Conservation (phyloP, 345 rosid genomes). For the Eutrema yunnanense region DNA sequence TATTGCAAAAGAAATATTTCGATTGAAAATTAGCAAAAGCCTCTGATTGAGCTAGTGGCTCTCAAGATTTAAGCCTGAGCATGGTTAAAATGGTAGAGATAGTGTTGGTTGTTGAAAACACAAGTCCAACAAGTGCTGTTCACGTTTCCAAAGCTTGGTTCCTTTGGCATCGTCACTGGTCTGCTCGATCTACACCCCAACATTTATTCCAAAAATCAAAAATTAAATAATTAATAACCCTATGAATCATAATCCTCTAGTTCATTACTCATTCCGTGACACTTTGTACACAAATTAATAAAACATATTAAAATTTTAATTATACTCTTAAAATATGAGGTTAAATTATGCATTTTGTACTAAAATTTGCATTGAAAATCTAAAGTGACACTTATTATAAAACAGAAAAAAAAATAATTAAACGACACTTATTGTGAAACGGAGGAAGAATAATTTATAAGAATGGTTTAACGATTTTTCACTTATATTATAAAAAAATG, state of each 20-base stretch:
- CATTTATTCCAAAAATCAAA: neutral
- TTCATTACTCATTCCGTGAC: too few species aligned
- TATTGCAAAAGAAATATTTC: neutral
- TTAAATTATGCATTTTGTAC: too few species aligned
- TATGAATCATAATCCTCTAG: neutral
- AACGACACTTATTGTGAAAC: too few species aligned
- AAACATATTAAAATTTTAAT: too few species aligned
- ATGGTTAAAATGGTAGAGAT: constrained; percentile 39
- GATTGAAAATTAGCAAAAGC: neutral
- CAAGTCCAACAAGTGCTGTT: constrained; percentile 60
- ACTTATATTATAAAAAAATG: too few species aligned
- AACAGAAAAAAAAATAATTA: too few species aligned
- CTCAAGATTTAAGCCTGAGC: constrained; percentile 34
- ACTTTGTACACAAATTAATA: too few species aligned
- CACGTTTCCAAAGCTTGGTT: constrained; percentile 51
- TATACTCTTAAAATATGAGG: too few species aligned
- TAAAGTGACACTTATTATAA: too few species aligned
- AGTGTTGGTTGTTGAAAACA: constrained; percentile 35
- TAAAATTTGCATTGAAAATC: too few species aligned
- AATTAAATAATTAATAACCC: neutral
- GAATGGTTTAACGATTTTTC: too few species aligned
- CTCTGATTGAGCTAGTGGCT: constrained; percentile 15
- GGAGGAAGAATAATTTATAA: too few species aligned
- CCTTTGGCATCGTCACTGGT: constrained; percentile 66
- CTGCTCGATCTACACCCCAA: constrained; percentile 54